Evolutionary conservation across 2,329 filamentous ascomycete species (phyloP).

Genomic region (Tolypocladium inflatum): DNA sequence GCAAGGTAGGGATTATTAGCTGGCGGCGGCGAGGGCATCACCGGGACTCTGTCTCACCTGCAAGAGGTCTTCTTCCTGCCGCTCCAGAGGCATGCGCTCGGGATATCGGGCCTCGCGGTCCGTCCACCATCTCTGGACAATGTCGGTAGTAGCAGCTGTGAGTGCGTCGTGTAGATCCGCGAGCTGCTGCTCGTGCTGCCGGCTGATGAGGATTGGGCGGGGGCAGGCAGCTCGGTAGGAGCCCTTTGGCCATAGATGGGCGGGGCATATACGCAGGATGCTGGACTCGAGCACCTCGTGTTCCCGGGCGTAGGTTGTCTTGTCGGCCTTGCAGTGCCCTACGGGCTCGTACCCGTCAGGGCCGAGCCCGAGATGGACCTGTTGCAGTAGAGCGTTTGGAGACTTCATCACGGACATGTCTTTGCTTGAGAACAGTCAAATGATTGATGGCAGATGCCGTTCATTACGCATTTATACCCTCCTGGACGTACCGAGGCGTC

Average conservation of each 20-base stretch:
- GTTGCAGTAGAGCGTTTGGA: conserved; percentile 3
- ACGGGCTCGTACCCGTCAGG: conserved; percentile 5
- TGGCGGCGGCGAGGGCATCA: too few relatives aligned
- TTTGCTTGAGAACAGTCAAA: too few relatives aligned
- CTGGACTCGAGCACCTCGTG: conserved; percentile 8
- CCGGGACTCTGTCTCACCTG: conserved; percentile 9
- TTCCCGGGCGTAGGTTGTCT: conserved; percentile 6
- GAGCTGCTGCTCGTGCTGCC: conserved; percentile 19
- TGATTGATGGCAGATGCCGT: too few relatives aligned
- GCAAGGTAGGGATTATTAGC: too few relatives aligned
- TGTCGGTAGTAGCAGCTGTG: conserved; percentile 20
- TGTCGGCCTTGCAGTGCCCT: not conserved
- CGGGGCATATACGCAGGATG: conserved; percentile 13
- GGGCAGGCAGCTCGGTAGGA: conserved; percentile 18
- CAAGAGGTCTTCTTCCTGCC: conserved; percentile 18
- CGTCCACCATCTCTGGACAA: conserved; percentile 29
- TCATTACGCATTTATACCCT: too few relatives aligned
- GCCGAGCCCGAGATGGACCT: conserved; percentile 9
- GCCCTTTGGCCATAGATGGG: conserved; percentile 17
- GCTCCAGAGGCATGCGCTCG: conserved; percentile 22
- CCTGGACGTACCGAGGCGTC: too few relatives aligned
- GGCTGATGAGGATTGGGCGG: conserved; percentile 22
- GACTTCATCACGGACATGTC: too few relatives aligned
- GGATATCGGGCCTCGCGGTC: conserved; percentile 19
- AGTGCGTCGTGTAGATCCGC: conserved; percentile 19